phyloP scores from a whole-genome alignment of 2,329 filamentous ascomycete genomes.

The Fusarium albosuccineum region DNA sequence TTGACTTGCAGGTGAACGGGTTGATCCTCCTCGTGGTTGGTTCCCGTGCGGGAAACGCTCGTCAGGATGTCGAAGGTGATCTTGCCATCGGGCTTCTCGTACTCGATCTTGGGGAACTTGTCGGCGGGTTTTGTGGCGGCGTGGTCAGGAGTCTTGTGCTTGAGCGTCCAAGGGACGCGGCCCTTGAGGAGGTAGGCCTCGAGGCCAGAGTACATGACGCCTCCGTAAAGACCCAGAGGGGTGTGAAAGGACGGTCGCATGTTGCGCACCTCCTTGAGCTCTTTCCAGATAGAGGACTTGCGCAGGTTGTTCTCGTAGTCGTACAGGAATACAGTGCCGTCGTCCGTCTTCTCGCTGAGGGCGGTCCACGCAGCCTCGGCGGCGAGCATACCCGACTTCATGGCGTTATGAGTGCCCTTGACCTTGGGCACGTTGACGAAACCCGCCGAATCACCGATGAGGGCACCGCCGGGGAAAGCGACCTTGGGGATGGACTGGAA shows the following conservation, averaged over 20 bases:
- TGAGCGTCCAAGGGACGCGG: slow-evolving; percentile 90
- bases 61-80: slow-evolving; percentile 97
- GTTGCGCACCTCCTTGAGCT: slow-evolving; percentile 94
- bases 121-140: slow-evolving; percentile 84
- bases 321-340: slow-evolving; percentile 87
- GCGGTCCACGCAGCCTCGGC: slow-evolving; percentile 91
- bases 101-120: slow-evolving; percentile 88
- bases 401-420: slow-evolving; percentile 97
- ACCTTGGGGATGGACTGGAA: slow-evolving; percentile 99
- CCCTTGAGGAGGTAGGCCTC: slow-evolving; percentile 91
- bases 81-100: slow-evolving; percentile 95
- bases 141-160: slow-evolving; percentile 83
- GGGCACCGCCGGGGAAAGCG: slow-evolving; percentile 92
- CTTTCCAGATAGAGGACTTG: slow-evolving; percentile 90
- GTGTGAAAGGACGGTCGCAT: slow-evolving; percentile 96
- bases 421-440: slow-evolving; percentile 99
- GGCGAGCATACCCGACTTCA: slow-evolving; percentile 97
- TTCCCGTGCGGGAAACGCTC: slow-evolving; percentile 93
- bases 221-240: slow-evolving; percentile 88
- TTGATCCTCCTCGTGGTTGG: slow-evolving; percentile 99
- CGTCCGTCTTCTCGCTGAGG: slow-evolving; percentile 65
- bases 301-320: slow-evolving; percentile 93
- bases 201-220: slow-evolving; percentile 91
- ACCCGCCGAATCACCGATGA: slow-evolving; percentile 96
- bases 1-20: slow-evolving; percentile 95